phyloP scores from a whole-genome alignment of 768 basidiomycete species.

The Phlebiopsis gigantea region DNA sequence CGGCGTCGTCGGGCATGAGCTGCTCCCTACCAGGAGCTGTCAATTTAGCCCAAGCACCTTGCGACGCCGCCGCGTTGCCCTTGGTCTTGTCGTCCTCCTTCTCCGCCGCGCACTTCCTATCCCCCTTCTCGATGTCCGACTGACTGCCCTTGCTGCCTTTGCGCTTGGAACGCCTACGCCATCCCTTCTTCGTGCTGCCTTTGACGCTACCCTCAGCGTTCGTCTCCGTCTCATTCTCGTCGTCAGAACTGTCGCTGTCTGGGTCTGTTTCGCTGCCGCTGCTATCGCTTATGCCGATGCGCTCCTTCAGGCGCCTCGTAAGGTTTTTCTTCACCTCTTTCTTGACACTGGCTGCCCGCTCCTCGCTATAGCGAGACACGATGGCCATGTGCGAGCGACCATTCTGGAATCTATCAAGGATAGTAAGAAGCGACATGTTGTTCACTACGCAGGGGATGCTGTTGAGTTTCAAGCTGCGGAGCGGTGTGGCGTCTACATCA shows the following conservation, averaged over 20 bases:
- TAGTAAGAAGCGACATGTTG: conserved; percentile 75
- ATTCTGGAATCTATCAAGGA: conserved; percentile 82
- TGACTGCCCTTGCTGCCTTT: conserved; percentile 12
- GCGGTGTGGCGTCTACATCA: conserved; percentile 76
- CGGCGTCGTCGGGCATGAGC: conserved; percentile 78
- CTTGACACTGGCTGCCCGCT: conserved; percentile 72
- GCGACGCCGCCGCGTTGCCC: conserved; percentile 20
- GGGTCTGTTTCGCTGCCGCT: conserved; percentile 9
- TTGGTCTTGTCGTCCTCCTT: conserved; percentile 16
- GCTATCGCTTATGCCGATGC: conserved; percentile 62
- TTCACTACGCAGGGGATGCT: conserved; percentile 76
- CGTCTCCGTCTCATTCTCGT: conserved; percentile 21
- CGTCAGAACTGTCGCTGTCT: conserved; percentile 13
- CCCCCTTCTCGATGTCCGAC: conserved; percentile 14
- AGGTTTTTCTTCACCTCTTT: conserved; percentile 71
- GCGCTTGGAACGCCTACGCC: conserved; percentile 11
- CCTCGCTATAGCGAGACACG: conserved; percentile 68
- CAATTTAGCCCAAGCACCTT: conserved; percentile 22
- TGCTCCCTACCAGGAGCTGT: conserved; percentile 46
- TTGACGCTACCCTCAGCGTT: conserved; percentile 7
- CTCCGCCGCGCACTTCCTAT: conserved; percentile 3
- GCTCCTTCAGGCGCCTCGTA: conserved; percentile 65
- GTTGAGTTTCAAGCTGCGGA: conserved; percentile 73
- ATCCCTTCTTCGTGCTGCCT: conserved; percentile 14
- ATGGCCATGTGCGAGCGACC: conserved; percentile 87